Base-by-base conservation (phyloP, 148 eudicot species). In the Pouteria glomerata region DNA sequence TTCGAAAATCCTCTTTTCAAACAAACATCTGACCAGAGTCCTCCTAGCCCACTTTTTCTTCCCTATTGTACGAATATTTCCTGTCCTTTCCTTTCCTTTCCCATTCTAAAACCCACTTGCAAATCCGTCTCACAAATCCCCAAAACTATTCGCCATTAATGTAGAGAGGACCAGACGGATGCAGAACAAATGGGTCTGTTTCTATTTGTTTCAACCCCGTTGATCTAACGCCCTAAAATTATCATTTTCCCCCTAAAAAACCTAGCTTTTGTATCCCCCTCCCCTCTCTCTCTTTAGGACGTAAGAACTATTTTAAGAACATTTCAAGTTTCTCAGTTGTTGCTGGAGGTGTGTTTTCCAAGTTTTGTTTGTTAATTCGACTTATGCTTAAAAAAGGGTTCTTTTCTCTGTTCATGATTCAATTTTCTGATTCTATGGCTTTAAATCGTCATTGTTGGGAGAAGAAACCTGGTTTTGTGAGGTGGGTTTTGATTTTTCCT, bases 71-170 rank as follows among this genome's bases (percentile, higher is more conserved):
- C n/a, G n/a, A n/a, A n/a, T n/a, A n/a, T n/a, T n/a, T n/a, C n/a
- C n/a, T n/a, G n/a, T n/a, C n/a, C n/a, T n/a, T n/a, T n/a, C n/a
- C 26, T 51, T 59, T 51, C 37, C 31, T 59, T 8, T 15, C 16
- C 12, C 71, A 45, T n/a, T n/a, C n/a, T 69, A 44, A 70, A 57
- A 33, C 78, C 69, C 73, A 58, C n/a, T 65, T 76, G 48, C 66
- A 52, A 70, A 52, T 53, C 30, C 55, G 14, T 15, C 26, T n/a
- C 23, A 61, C 19, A 37, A 45, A 51, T 42, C 45, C 73, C 73
- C 62, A 26, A 58, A 11, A 45, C 53, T 30, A n/a, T 21, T 30
- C 30, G 57, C 37, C 8, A 23, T 7, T 27, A 1, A 39, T 39
- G 44, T n/a, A n/a, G n/a, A n/a, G n/a, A 39, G 44, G n/a, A n/a